phyloP scores from a whole-genome alignment of 257 asterid genomes.

The Perilla frutescens region DNA sequence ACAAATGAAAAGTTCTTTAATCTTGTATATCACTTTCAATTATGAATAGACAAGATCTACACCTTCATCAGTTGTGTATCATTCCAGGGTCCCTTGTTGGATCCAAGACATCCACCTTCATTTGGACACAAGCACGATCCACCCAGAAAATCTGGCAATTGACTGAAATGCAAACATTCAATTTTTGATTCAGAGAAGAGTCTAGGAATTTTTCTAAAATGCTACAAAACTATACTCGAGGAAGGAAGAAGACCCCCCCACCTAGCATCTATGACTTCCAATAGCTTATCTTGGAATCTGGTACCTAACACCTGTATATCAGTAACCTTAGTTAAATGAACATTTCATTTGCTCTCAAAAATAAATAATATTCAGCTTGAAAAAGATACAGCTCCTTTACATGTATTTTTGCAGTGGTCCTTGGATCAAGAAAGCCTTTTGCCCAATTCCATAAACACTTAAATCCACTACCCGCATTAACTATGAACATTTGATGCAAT shows the following conservation, averaged over 20 bases:
- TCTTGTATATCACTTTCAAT: conserved; percentile 20
- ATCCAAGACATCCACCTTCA: conserved; percentile 91
- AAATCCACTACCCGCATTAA: conserved; percentile 94
- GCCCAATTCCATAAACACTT: conserved; percentile 80
- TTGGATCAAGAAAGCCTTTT: conserved; percentile 92
- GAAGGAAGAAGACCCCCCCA: conserved; percentile 32
- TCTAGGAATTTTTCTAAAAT: conserved; percentile 3
- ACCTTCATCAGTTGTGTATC: conserved; percentile 89
- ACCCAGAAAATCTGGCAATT: conserved; percentile 95
- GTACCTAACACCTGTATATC: conserved; percentile 78
- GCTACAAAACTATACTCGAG: conserved; percentile 17
- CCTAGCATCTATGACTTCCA: conserved; percentile 84
- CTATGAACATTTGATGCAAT: conserved; percentile 89
- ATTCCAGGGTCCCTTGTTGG: conserved; percentile 95
- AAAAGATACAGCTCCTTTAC: conserved; percentile 47
- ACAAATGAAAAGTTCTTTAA: conserved; percentile 28
- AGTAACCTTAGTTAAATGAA: conserved; percentile 35
- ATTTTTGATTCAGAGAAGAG: conserved; percentile 29
- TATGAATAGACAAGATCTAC: conserved; percentile 17
- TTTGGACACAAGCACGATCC: conserved; percentile 86
- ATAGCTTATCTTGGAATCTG: conserved; percentile 72
- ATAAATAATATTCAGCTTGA: conserved; percentile 19
- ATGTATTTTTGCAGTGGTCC: conserved; percentile 87
- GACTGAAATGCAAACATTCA: conserved; percentile 52
- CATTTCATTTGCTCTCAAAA: conserved; percentile 23